phyloP scores from a whole-genome alignment of 2,329 filamentous ascomycete species.

The Diatrype stigma region DNA sequence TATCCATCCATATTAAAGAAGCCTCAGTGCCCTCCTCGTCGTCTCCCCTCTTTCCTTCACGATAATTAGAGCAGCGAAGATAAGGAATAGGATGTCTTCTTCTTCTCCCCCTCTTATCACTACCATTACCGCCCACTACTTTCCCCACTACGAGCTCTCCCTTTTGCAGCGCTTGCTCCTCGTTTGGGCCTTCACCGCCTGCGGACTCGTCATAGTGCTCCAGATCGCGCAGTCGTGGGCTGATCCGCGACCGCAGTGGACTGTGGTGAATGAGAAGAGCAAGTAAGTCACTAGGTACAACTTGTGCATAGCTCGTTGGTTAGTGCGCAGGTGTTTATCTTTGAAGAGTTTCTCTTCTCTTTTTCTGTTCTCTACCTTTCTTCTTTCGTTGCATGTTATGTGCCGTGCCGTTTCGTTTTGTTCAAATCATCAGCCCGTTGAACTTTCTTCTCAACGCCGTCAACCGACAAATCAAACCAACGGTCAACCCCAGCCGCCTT shows the following conservation, averaged over 20 bases:
- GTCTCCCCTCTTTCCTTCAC: too few species aligned
- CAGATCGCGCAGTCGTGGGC: constrained; percentile 12
- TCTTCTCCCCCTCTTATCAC: neutral
- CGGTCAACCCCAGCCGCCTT: too few species aligned
- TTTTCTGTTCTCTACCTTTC: too few species aligned
- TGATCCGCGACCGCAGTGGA: constrained; percentile 13
- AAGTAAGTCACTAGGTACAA: constrained; percentile 11
- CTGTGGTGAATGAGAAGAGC: constrained; percentile 6
- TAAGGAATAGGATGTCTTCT: neutral
- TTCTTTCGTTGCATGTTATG: too few species aligned
- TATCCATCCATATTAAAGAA: too few species aligned
- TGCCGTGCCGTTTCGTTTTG: too few species aligned
- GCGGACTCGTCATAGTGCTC: constrained; percentile 12
- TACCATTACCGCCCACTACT: constrained; percentile 1
- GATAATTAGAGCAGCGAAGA: neutral
- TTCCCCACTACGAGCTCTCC: constrained; percentile 13
- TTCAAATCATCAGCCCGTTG: too few species aligned
- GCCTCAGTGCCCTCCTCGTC: too few species aligned
- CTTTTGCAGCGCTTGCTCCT: constrained; percentile 16
- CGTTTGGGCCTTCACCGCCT: constrained; percentile 16
- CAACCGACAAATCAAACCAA: too few species aligned
- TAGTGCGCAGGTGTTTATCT: neutral
- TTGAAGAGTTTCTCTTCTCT: neutral
- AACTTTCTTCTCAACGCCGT: too few species aligned
- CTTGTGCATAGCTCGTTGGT: too few species aligned